phyloP scores from a whole-genome alignment of 495 filamentous ascomycete genomes.

The Rhypophila decipiens region DNA sequence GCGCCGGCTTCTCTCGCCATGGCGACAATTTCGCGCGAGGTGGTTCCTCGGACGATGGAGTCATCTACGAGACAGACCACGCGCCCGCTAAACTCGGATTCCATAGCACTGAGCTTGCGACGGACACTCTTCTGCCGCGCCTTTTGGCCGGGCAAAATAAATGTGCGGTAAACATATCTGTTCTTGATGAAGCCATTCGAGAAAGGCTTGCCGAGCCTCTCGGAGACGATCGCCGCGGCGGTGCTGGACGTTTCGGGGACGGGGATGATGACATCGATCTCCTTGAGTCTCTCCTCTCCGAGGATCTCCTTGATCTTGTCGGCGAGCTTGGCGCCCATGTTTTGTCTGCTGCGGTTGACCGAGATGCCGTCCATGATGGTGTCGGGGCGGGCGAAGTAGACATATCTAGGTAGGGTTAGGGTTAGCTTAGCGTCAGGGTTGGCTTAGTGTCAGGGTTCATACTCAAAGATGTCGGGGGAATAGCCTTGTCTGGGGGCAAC shows the following conservation, averaged over 20 bases:
- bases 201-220: slow-evolving; percentile 71
- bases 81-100: slow-evolving; percentile 76
- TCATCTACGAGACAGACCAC: slow-evolving; percentile 88
- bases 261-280: slow-evolving; percentile 68
- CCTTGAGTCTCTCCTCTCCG: slow-evolving; percentile 65
- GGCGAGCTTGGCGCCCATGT: slow-evolving; percentile 87
- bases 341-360: slow-evolving; percentile 79
- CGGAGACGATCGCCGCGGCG: slow-evolving; percentile 72
- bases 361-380: slow-evolving; percentile 90
- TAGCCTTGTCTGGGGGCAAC: slow-evolving; percentile 66
- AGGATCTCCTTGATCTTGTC: slow-evolving; percentile 68
- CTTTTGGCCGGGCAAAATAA: slow-evolving; percentile 89
- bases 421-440: no score
- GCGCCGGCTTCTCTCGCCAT: slow-evolving; percentile 93
- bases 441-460: no score
- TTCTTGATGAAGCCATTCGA: slow-evolving; percentile 79
- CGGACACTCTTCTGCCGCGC: slow-evolving; percentile 74
- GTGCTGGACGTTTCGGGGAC: slow-evolving; percentile 53
- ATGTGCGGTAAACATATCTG: slow-evolving; percentile 91
- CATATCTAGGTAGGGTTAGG: slow-evolving; percentile 18
- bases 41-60: slow-evolving; percentile 89
- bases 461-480: slow-evolving; percentile 92
- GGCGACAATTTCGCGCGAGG: slow-evolving; percentile 80
- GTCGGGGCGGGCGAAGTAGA: slow-evolving; percentile 83
- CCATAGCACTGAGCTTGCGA: slow-evolving; percentile 76